Conservation (phyloP, 2,329 filamentous ascomycete genomes). For the Rosellinia necatrix region DNA sequence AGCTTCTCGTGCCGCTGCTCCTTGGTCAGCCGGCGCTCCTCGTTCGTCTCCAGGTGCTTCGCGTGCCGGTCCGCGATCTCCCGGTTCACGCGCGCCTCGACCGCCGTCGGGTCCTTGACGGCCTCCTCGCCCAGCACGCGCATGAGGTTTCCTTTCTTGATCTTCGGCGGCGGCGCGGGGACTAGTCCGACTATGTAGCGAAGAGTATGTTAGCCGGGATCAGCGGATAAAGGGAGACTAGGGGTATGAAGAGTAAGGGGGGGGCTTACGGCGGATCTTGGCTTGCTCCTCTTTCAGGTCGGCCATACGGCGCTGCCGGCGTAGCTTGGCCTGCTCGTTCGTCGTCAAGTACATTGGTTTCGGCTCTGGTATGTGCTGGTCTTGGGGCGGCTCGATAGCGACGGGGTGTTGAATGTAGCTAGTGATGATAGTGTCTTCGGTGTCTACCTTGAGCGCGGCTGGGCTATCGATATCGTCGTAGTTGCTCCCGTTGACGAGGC, state of each 20-base stretch:
- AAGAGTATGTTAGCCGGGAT: slow-evolving; percentile 9
- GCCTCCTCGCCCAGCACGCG: slow-evolving; percentile 87
- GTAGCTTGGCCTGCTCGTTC: slow-evolving; percentile 88
- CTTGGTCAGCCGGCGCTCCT: slow-evolving; percentile 84
- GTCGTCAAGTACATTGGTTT: slow-evolving; percentile 93
- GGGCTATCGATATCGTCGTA: slow-evolving; percentile 74
- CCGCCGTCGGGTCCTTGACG: slow-evolving; percentile 95
- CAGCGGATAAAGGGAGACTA: background rate
- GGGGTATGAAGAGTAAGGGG: background rate
- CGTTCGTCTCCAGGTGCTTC: slow-evolving; percentile 78
- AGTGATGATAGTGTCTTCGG: slow-evolving; percentile 85
- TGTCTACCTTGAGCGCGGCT: slow-evolving; percentile 71
- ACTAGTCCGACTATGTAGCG: slow-evolving; percentile 69
- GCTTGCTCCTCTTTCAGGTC: slow-evolving; percentile 96
- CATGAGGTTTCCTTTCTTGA: slow-evolving; percentile 98
- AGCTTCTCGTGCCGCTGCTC: slow-evolving; percentile 88
- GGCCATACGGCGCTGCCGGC: slow-evolving; percentile 86
- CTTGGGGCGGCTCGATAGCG: slow-evolving; percentile 86
- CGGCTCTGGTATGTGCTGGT: slow-evolving; percentile 75
- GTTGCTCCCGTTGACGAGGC: slow-evolving; percentile 72
- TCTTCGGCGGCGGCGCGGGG: slow-evolving; percentile 89
- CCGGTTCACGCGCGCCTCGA: slow-evolving; percentile 89
- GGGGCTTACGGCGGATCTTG: slow-evolving; percentile 70
- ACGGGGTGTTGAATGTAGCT: slow-evolving; percentile 92
- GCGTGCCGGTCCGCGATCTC: slow-evolving; percentile 88